These are phyloP conservation scores for Cardiospermum halicacabum DNA, from an alignment of 345 rosid genomes.

Conservation along the genomic window DNA sequence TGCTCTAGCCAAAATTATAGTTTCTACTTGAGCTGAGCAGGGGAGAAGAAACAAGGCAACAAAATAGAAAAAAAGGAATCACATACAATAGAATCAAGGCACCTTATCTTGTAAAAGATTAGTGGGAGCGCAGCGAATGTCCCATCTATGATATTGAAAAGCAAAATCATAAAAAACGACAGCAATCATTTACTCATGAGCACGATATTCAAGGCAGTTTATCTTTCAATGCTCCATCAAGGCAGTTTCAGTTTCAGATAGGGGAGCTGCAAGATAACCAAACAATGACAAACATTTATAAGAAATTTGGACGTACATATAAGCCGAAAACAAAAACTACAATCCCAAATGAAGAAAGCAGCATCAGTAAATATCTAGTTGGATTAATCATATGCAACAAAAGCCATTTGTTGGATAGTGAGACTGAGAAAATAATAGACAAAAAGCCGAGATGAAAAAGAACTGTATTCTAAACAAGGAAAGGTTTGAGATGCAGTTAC, in stretches of 20 bases:
- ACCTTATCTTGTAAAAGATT: slow-evolving; percentile 19
- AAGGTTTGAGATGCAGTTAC: not conserved
- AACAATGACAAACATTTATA: slow-evolving; percentile 8
- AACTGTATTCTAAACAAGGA: not conserved
- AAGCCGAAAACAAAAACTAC: not conserved
- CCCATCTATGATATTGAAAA: slow-evolving; percentile 17
- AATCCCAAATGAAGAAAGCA: not conserved
- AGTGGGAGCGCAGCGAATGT: slow-evolving; percentile 20
- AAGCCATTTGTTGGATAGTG: not conserved
- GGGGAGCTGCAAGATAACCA: slow-evolving; percentile 57
- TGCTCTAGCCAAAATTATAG: slow-evolving; percentile 2
- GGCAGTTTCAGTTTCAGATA: slow-evolving; percentile 77
- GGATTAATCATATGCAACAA: not conserved
- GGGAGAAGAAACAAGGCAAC: slow-evolving; percentile 12
- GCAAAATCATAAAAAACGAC: slow-evolving; percentile 20
- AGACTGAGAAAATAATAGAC: not conserved
- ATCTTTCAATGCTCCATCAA: slow-evolving; percentile 62
- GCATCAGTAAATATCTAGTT: not conserved
- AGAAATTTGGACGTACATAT: not conserved
- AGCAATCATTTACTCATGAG: slow-evolving; percentile 12
- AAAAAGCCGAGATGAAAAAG: not conserved
- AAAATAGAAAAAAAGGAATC: slow-evolving; percentile 8
- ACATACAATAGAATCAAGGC: slow-evolving; percentile 20
- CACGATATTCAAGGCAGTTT: slow-evolving; percentile 7
- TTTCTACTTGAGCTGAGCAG: slow-evolving; percentile 1